phyloP scores from a whole-genome alignment of 805 yeast species.

The Starmerella floricola region DNA sequence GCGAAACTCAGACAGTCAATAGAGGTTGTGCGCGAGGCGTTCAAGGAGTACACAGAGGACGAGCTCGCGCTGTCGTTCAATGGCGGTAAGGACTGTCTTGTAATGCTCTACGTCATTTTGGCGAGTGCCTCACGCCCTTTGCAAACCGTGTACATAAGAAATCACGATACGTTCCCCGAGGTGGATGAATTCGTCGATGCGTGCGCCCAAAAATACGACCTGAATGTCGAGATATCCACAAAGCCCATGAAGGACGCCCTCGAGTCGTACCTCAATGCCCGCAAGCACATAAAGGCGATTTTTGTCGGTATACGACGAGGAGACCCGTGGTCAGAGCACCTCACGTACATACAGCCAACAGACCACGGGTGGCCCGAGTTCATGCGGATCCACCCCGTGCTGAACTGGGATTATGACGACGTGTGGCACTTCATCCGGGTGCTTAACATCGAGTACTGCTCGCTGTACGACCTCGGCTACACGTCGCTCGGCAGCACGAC shows the following conservation, averaged over 20 bases:
- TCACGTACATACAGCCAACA: constrained; percentile 55
- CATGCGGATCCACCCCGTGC: constrained; percentile 70
- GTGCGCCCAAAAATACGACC: constrained; percentile 43
- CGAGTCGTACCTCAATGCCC: constrained; percentile 40
- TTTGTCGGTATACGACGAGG: constrained; percentile 79
- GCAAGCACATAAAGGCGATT: constrained; percentile 53
- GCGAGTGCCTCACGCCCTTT: constrained; percentile 34
- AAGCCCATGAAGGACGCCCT: constrained; percentile 57
- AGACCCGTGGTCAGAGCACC: constrained; percentile 66
- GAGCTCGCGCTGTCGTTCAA: constrained; percentile 65
- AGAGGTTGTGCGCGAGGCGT: constrained; percentile 25
- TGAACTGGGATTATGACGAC: constrained; percentile 75
- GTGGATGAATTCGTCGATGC: constrained; percentile 51
- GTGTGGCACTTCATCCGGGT: constrained; percentile 67
- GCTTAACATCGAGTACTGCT: constrained; percentile 55
- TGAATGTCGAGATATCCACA: constrained; percentile 35
- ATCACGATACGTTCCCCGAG: constrained; percentile 59
- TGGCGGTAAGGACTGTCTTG: constrained; percentile 95
- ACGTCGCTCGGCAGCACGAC: constrained; percentile 78
- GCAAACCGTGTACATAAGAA: constrained; percentile 59
- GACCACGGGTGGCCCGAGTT: constrained; percentile 90
- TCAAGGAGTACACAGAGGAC: constrained; percentile 15
- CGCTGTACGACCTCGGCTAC: constrained; percentile 68
- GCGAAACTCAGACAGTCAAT: constrained; percentile 23
- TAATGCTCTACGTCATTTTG: constrained; percentile 63